Evolutionary conservation across 768 basidiomycete genomes (phyloP), one percentile per base, ranked within the genome.

Genomic region (Russula virescens): DNA sequence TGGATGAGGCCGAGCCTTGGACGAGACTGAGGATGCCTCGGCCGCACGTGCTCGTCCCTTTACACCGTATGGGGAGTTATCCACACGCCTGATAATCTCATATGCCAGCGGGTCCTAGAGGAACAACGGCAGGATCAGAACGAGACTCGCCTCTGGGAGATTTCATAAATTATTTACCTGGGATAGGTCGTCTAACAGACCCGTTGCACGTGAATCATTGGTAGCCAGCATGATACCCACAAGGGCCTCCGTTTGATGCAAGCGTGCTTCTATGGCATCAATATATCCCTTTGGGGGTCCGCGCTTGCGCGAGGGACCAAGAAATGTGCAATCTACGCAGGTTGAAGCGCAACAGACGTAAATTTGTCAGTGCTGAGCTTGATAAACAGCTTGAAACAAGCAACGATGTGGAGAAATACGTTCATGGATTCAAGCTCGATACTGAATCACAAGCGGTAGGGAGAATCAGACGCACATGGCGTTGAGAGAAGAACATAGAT

Each of bases 261-360:
- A 76, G 16, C 91, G 84, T 16, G 89, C 89, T 74, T 96, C 93
- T 68, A 96, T 93, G 31, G 92, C 92, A 69, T 95, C 92, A 70
- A 96, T 94, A 78, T 96, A 96, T 1, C 93, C 93, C 71, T 91
- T 92, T n/a, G 91, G 89, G 3, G 89, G 89, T 2, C 92, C 92
- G 66, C 92, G 87, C 71, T 89, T 89, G 68, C 87, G 82, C 14
- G 88, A 89, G 9, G 88, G 88, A 2, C 87, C 87, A 45, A 90
- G 78, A 73, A 88, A 90, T 0, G 89, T 89, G 70, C 88, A 91
- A 21, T 83, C 87, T 89, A 70, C 54, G 48, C 45, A 43, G 38
- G 21, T 25, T n/a, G n/a, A 13, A 23, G 28, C 25, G 38, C 6
- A 31, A 25, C 45, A 34, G 55, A 54, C 38, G 45, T 35, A 52